Conservation (phyloP, 2,329 filamentous ascomycete genomes). For the Alternaria panax region DNA sequence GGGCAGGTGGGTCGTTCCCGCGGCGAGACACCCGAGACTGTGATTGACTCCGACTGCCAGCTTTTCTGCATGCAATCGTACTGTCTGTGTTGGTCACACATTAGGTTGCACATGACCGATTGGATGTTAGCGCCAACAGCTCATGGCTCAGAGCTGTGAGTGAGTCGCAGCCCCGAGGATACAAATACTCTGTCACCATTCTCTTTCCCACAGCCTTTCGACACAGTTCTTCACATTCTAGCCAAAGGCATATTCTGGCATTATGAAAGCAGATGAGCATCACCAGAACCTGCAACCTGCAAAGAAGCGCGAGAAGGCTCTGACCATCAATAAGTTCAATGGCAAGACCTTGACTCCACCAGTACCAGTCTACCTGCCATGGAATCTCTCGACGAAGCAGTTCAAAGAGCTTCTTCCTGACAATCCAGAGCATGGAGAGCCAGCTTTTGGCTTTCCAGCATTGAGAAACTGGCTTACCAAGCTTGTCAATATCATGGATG, state of each 20-base stretch:
- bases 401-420: slow-evolving; percentile 16
- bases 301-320: not conserved
- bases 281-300: not conserved
- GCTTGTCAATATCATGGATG: slow-evolving; percentile 57
- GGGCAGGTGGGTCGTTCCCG: slow-evolving; percentile 1
- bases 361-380: slow-evolving; percentile 53
- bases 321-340: slow-evolving; percentile 7
- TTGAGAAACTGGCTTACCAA: slow-evolving; percentile 64
- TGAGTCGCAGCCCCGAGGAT: not conserved
- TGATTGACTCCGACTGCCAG: not conserved
- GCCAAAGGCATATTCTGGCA: not conserved
- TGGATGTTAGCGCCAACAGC: not conserved
- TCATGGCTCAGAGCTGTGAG: not conserved
- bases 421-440: slow-evolving; percentile 3
- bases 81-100: not conserved
- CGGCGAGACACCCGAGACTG: not conserved
- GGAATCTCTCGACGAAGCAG: slow-evolving; percentile 52
- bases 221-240: not conserved
- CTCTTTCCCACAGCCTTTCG: not conserved
- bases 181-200: not conserved
- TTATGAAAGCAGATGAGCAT: not conserved
- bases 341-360: slow-evolving; percentile 31
- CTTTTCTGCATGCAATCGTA: not conserved
- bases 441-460: slow-evolving; percentile 55
- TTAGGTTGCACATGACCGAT: not conserved